Conservation (phyloP, 2,329 filamentous ascomycete genomes). For the Alternaria sp. region DNA sequence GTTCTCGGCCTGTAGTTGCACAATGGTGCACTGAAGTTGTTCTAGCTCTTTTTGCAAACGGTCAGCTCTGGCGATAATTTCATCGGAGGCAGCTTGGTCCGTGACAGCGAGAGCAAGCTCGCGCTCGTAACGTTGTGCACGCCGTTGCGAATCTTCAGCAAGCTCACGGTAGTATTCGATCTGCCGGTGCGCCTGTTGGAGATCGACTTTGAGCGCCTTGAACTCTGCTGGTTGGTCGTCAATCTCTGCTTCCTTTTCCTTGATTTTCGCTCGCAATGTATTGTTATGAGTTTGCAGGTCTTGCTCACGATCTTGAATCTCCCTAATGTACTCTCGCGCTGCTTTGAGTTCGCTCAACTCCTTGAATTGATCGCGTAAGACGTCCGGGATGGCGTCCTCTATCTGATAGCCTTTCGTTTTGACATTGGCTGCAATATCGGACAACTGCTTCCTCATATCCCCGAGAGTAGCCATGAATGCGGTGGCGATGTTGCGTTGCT, state of each 20-base stretch:
- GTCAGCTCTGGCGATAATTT: slow-evolving; percentile 10
- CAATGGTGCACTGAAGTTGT: slow-evolving; percentile 7
- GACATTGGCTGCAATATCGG: slow-evolving; percentile 14
- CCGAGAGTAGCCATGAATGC: slow-evolving; percentile 16
- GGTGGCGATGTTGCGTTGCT: neutral
- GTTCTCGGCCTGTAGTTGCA: slow-evolving; percentile 20
- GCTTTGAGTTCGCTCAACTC: slow-evolving; percentile 16
- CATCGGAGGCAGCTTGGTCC: slow-evolving; percentile 1
- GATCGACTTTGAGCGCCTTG: slow-evolving; percentile 21
- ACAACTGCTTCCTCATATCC: slow-evolving; percentile 22
- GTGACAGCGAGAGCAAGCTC: slow-evolving; percentile 9
- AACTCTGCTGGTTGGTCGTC: slow-evolving; percentile 21
- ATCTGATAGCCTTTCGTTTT: slow-evolving; percentile 18
- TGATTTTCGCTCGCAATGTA: slow-evolving; percentile 11
- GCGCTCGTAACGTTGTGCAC: slow-evolving; percentile 19
- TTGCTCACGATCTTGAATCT: slow-evolving; percentile 18
- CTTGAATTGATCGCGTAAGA: slow-evolving; percentile 16
- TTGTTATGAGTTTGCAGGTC: slow-evolving; percentile 12
- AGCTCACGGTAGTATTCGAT: slow-evolving; percentile 18
- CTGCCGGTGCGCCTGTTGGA: slow-evolving; percentile 18
- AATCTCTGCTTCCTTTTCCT: slow-evolving; percentile 20
- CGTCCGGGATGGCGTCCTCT: slow-evolving; percentile 20
- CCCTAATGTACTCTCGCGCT: slow-evolving; percentile 22
- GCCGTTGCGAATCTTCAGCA: slow-evolving; percentile 8
- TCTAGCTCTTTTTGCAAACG: slow-evolving; percentile 13